A percentile compares a stretch with the other conserved stretches of the same genome.
Conservation (phyloP, 768 basidiomycete genomes). For the Kwoniella pini region DNA sequence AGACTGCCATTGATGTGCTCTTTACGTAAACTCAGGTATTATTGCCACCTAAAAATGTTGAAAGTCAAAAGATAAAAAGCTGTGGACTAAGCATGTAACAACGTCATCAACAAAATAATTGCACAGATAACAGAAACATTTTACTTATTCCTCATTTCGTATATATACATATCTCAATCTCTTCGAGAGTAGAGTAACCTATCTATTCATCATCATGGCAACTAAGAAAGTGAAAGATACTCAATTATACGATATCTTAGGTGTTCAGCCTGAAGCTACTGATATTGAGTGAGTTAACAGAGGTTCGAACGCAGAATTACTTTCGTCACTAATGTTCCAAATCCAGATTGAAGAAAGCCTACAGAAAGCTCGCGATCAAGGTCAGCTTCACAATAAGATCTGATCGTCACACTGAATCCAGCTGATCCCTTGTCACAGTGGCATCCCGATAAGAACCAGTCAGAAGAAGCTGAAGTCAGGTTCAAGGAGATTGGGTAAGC, state of each 20-base stretch:
- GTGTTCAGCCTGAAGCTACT: conserved; percentile 51
- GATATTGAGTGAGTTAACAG: conserved; percentile 50
- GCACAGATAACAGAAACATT: background rate
- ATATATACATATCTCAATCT: too few species aligned
- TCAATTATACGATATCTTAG: conserved; percentile 54
- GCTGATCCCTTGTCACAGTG: conserved; percentile 60
- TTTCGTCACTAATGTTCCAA: too few species aligned
- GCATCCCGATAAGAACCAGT: conserved; percentile 93
- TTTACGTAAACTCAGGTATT: background rate
- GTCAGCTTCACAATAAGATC: conserved; percentile 57
- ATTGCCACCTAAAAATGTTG: background rate
- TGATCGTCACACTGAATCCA: background rate
- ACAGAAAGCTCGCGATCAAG: conserved; percentile 91
- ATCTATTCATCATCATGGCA: conserved; percentile 17
- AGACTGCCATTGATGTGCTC: background rate
- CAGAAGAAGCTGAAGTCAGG: conserved; percentile 88
- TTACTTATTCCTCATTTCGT: background rate
- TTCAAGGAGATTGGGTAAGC: conserved; percentile 91
- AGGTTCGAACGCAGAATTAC: too few species aligned
- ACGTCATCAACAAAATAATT: conserved; percentile 10
- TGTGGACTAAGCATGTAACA: background rate
- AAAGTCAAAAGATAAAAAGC: background rate
- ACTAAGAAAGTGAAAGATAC: conserved; percentile 52
- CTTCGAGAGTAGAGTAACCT: background rate
- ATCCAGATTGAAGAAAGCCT: conserved; percentile 86